A percentile compares a stretch with the other conserved stretches of the same genome.
These are phyloP conservation scores for Arthroderma uncinatum DNA, from an alignment of 2,329 filamentous ascomycete genomes.

Conservation along the genomic window DNA sequence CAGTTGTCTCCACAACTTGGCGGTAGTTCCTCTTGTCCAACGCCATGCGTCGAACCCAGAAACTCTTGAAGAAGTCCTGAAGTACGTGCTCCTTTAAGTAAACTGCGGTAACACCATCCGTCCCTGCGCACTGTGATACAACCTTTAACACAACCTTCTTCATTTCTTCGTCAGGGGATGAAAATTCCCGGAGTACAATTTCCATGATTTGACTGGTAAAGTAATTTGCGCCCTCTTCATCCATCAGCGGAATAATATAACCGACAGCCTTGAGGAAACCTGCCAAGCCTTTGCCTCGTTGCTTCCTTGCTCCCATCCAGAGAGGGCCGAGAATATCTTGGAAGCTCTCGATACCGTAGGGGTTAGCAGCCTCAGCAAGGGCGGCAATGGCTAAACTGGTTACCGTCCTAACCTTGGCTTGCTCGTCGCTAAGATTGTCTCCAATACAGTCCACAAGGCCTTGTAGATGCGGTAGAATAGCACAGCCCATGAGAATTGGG, in stretches of 20 bases:
- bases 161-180: conserved; percentile 97
- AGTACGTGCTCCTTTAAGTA: conserved; percentile 94
- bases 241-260: conserved; percentile 97
- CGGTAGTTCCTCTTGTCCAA: conserved; percentile 95
- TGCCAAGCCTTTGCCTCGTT: conserved; percentile 88
- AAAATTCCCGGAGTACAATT: conserved; percentile 88
- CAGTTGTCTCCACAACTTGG: conserved; percentile 95
- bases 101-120: conserved; percentile 83
- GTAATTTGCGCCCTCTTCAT: conserved; percentile 98
- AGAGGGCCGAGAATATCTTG: conserved; percentile 94
- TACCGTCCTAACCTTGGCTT: conserved; percentile 94
- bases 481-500: conserved; percentile 96
- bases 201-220: conserved; percentile 99
- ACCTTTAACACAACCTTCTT: conserved; percentile 99
- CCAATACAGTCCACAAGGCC: conserved; percentile 93
- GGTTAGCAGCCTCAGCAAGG: conserved; percentile 88
- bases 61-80: conserved; percentile 95
- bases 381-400: conserved; percentile 92
- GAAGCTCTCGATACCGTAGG: conserved; percentile 98
- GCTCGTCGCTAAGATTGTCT: conserved; percentile 91
- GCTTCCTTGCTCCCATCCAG: conserved; percentile 92
- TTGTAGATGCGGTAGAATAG: conserved; percentile 87
- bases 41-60: conserved; percentile 96
- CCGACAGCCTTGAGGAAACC: conserved; percentile 96
- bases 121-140: conserved; percentile 87